Conservation (phyloP, 768 basidiomycete species). For the Calocybe indica region DNA sequence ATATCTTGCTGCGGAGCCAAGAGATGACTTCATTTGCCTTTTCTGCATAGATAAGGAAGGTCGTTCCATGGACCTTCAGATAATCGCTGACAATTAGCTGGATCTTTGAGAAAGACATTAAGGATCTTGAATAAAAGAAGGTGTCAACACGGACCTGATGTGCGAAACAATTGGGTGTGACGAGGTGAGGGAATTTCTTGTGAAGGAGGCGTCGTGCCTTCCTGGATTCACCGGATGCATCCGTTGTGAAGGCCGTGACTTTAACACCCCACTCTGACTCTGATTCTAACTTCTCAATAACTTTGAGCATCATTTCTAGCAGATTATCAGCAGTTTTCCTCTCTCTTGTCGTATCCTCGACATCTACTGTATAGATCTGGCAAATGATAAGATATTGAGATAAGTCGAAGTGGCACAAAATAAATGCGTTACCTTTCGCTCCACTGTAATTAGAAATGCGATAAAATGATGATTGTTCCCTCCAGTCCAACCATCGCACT, state of each 20-base stretch:
- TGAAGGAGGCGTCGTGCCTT: slow-evolving; percentile 17
- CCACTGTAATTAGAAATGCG: slow-evolving; percentile 24
- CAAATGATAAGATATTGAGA: neutral
- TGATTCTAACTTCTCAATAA: slow-evolving; percentile 10
- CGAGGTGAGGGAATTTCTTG: slow-evolving; percentile 14
- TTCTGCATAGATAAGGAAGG: slow-evolving; percentile 14
- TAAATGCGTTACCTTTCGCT: slow-evolving; percentile 12
- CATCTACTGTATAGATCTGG: slow-evolving; percentile 18
- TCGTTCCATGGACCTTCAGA: slow-evolving; percentile 17
- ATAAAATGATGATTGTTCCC: slow-evolving; percentile 22
- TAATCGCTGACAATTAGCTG: slow-evolving; percentile 35
- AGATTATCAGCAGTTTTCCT: slow-evolving; percentile 25
- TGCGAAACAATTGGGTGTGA: slow-evolving; percentile 26
- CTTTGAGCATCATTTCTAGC: slow-evolving; percentile 11
- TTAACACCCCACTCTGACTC: slow-evolving; percentile 13
- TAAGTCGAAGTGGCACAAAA: neutral
- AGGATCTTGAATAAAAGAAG: neutral
- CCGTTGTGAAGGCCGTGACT: slow-evolving; percentile 20
- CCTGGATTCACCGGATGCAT: slow-evolving; percentile 28
- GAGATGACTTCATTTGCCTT: slow-evolving; percentile 28
- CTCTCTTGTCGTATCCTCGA: slow-evolving; percentile 24
- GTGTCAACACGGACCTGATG: slow-evolving; percentile 25
- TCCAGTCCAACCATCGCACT: slow-evolving; percentile 32
- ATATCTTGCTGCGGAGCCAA: slow-evolving; percentile 26
- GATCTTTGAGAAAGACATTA: slow-evolving; percentile 14